Base-by-base conservation (phyloP, 2,329 filamentous ascomycete genomes). In the Magnaporthiopsis poae region DNA sequence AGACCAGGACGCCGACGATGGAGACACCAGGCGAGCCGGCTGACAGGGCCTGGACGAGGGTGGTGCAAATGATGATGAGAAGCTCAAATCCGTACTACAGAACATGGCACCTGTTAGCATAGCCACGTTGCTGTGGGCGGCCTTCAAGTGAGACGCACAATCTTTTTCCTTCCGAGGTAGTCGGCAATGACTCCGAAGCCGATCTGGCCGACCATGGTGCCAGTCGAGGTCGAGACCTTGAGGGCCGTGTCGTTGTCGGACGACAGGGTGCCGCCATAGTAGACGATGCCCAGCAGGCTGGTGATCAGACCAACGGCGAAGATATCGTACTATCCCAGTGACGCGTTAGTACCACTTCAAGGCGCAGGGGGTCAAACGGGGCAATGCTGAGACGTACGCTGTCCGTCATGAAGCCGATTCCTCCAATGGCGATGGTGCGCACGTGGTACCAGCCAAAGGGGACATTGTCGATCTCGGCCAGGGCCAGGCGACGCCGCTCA, bases 371-470 rank as follows among this genome's bases (percentile, higher is more conserved):
- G 8, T 13, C 25, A 7, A 31, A 25, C 1, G 31, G 18, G 59
- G 29, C 25, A 4, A n/a, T 15, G 35, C 27, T 4, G 2, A 2
- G 61, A 69, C 72, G 66, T 72, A 76, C 3, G 3, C 90, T 90
- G 74, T 94, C 91, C 21, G 91, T 94, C 78, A 95, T 95, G 85
- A 96, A 95, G 71, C 91, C 91, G 69, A 94, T 89, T 72, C 91
- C 91, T 36, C 90, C 90, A 31, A 94, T 90, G 11, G 90, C 79
- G 66, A 90, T 85, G 67, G 90, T 89, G 60, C 90, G 85, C 67
- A 93, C 85, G 74, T 95, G 91, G 75, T 92, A 91, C 90, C 90
- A 94, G 73, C 90, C 89, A 68, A 94, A 93, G 3, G 88, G 88
- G 12, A 90, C 90, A 79, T 89, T 89, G 80, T 94, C 90, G 71